Conservation (phyloP, 2,329 filamentous ascomycete genomes). For the Fulvia fulva region DNA sequence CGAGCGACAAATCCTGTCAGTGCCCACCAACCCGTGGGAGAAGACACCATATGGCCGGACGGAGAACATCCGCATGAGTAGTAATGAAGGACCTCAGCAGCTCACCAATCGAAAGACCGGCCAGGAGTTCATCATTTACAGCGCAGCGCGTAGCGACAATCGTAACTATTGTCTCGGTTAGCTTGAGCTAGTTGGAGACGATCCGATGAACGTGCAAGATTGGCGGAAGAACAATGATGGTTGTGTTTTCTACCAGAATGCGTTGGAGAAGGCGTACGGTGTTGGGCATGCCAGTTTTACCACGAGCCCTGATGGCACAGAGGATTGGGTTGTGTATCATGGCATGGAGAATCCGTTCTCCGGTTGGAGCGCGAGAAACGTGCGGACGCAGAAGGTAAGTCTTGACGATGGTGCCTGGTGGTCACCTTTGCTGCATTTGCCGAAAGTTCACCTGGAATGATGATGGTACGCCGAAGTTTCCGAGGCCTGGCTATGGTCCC, state of each 20-base stretch:
- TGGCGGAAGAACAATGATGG: constrained; percentile 48
- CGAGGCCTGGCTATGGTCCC: constrained; percentile 48
- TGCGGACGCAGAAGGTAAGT: constrained; percentile 41
- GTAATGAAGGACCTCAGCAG: constrained; percentile 51
- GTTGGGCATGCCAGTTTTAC: constrained; percentile 51
- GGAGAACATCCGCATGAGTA: constrained; percentile 44
- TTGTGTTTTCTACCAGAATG: constrained; percentile 50
- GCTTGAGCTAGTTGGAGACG: constrained; percentile 46
- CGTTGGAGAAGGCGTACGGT: constrained; percentile 42
- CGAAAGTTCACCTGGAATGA: constrained; percentile 43
- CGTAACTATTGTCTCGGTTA: constrained; percentile 52
- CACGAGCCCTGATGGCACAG: constrained; percentile 44
- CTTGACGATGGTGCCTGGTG: too few species aligned
- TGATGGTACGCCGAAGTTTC: constrained; percentile 47
- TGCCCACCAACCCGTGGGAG: constrained; percentile 49
- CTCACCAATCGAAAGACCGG: constrained; percentile 46
- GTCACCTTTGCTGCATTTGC: too few species aligned
- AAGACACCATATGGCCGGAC: constrained; percentile 49
- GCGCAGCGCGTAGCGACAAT: constrained; percentile 49
- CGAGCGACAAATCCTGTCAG: constrained; percentile 46
- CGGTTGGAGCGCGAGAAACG: constrained; percentile 47
- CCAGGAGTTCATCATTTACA: constrained; percentile 49
- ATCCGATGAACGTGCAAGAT: constrained; percentile 48
- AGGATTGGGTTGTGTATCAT: constrained; percentile 54
- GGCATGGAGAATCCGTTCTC: constrained; percentile 48